Conservation (phyloP, 148 eudicot species). For the Linanthus parryae region DNA sequence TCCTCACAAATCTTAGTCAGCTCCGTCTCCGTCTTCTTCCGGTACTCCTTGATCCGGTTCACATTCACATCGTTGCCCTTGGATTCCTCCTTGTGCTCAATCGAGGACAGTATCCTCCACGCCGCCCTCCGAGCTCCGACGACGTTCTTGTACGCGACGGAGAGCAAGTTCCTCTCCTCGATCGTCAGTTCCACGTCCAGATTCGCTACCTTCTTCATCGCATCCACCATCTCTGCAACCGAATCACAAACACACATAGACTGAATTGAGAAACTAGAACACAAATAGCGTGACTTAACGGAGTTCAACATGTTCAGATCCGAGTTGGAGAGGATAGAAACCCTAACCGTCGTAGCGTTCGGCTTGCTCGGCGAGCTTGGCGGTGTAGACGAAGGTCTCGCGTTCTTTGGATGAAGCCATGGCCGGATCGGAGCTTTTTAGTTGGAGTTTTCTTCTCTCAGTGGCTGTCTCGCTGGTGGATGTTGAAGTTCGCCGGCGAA, state of each 20-base stretch:
- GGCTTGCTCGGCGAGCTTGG: slow-evolving; percentile 85
- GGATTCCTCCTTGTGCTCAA: slow-evolving; percentile 28
- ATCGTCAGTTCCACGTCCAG: slow-evolving; percentile 21
- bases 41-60: slow-evolving; percentile 22
- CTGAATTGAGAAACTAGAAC: too few species aligned
- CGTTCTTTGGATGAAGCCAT: too few species aligned
- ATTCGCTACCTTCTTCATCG: slow-evolving; percentile 19
- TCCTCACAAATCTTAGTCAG: slow-evolving; percentile 22
- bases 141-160: slow-evolving; percentile 25
- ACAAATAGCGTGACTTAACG: too few species aligned
- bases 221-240: too few species aligned
- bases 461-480: too few species aligned
- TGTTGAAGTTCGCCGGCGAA: too few species aligned
- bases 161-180: slow-evolving; percentile 24
- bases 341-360: slow-evolving; percentile 79
- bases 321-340: slow-evolving; percentile 7
- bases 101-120: slow-evolving; percentile 28
- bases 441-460: too few species aligned
- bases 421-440: too few species aligned
- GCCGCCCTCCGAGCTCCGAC: slow-evolving; percentile 27
- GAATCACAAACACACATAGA: too few species aligned
- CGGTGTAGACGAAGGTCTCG: slow-evolving; percentile 56
- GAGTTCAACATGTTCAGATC: too few species aligned
- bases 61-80: slow-evolving; percentile 20
- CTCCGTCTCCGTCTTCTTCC: slow-evolving; percentile 23